These are phyloP conservation scores for Alternaria postmessia DNA, from an alignment of 2,329 filamentous ascomycete genomes.

Conservation along the genomic window DNA sequence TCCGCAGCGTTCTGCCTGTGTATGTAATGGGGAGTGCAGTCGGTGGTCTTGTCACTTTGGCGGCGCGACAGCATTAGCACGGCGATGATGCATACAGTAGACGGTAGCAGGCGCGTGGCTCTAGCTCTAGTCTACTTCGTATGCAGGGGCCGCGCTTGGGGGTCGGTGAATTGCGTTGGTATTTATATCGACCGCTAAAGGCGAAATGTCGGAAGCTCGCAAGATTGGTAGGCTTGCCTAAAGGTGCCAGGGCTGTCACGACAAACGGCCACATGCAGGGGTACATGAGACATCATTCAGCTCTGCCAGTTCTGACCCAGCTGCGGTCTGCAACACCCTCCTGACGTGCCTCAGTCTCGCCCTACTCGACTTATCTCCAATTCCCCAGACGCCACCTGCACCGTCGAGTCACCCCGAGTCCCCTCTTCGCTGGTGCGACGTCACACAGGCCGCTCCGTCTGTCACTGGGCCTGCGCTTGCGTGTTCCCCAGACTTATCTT, in stretches of 20 bases:
- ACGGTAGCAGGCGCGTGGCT: conserved; percentile 17
- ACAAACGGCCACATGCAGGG: conserved; percentile 16
- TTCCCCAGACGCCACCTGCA: neutral
- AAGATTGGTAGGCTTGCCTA: conserved; percentile 11
- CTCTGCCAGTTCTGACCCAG: conserved; percentile 15
- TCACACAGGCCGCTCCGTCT: conserved; percentile 8
- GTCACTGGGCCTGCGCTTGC: conserved; percentile 26
- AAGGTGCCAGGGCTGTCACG: conserved; percentile 12
- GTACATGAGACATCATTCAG: conserved; percentile 18
- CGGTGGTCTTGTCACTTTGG: neutral
- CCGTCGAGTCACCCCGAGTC: conserved; percentile 15
- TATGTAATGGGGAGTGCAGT: neutral
- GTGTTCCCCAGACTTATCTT: conserved; percentile 37
- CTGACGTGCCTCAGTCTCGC: conserved; percentile 10
- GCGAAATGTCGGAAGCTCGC: conserved; percentile 16
- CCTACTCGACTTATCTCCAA: neutral
- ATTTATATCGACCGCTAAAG: conserved; percentile 17
- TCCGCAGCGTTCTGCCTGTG: neutral
- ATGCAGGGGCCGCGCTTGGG: conserved; percentile 17
- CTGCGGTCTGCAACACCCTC: conserved; percentile 16
- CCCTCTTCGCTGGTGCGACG: conserved; percentile 14
- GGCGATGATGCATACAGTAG: conserved; percentile 16
- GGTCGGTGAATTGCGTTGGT: conserved; percentile 11
- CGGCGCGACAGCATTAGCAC: conserved; percentile 5
- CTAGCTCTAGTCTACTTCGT: conserved; percentile 18